phyloP scores from a whole-genome alignment of 331 rosid genomes.

The Saraca asoca region DNA sequence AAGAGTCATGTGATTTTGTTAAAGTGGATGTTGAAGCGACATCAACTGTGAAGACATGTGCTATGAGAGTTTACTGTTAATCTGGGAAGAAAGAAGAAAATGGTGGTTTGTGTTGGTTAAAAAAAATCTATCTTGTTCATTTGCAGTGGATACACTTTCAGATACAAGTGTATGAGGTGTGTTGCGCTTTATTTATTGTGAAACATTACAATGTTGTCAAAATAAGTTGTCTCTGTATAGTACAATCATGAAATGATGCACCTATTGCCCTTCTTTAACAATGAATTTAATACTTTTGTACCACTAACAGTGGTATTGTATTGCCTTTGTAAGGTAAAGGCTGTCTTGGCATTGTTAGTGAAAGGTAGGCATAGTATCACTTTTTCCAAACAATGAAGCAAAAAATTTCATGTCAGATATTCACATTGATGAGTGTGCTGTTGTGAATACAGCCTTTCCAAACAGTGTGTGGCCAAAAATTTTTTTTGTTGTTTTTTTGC shows the following conservation, averaged over 20 bases:
- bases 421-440: conserved; percentile 45
- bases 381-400: conserved; percentile 28
- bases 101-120: background rate
- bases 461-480: conserved; percentile 16
- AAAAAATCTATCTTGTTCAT: background rate
- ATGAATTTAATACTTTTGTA: background rate
- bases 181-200: conserved; percentile 33
- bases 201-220: conserved; percentile 12
- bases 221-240: conserved; percentile 21
- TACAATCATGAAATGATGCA: conserved; percentile 23
- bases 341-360: conserved; percentile 20
- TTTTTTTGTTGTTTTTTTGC: conserved; percentile 30
- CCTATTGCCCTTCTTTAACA: conserved; percentile 20
- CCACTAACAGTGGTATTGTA: background rate
- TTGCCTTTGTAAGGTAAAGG: background rate
- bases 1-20: conserved; percentile 42
- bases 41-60: conserved; percentile 26
- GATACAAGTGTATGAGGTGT: background rate
- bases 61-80: background rate
- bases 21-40: conserved; percentile 39
- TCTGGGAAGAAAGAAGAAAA: background rate
- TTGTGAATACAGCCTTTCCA: conserved; percentile 4
- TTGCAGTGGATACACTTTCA: background rate
- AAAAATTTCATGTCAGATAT: conserved; percentile 33
- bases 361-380: background rate